Percentiles rank a stretch among this genome's conserved stretches.
These are phyloP conservation scores for Picea abies DNA, from an alignment of 83 land plant species.

Conservation along the genomic window DNA sequence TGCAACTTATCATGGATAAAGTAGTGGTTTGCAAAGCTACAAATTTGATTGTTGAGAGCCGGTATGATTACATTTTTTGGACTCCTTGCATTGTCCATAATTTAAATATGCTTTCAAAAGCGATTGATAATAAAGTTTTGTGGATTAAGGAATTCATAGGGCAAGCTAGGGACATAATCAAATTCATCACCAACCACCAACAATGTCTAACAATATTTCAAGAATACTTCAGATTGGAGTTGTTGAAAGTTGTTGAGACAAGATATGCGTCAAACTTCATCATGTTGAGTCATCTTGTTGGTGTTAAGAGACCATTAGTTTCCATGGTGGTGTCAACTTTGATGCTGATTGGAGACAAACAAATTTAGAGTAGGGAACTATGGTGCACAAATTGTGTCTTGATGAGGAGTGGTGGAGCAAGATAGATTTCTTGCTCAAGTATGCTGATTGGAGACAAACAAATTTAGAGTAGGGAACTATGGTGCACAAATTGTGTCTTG, in stretches of 20 bases:
- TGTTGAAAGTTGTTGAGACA: background rate
- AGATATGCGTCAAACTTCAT: too few relatives aligned
- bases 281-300: too few relatives aligned
- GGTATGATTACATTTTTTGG: background rate
- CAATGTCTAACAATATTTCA: background rate
- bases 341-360: too few relatives aligned
- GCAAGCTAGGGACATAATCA: background rate
- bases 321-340: too few relatives aligned
- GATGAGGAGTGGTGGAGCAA: too few relatives aligned
- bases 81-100: background rate
- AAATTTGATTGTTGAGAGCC: background rate
- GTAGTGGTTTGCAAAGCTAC: background rate
- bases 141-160: background rate
- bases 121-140: too few relatives aligned
- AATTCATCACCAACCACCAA: too few relatives aligned
- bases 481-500: background rate
- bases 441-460: background rate
- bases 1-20: background rate
- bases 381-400: too few relatives aligned
- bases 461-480: background rate
- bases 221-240: background rate
- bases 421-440: too few relatives aligned
- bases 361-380: too few relatives aligned
- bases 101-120: too few relatives aligned
- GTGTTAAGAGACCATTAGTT: too few relatives aligned